Percentiles rank a stretch among this genome's conserved stretches.
Conservation (phyloP, 768 basidiomycete species). For the Tricholoma sp. region DNA sequence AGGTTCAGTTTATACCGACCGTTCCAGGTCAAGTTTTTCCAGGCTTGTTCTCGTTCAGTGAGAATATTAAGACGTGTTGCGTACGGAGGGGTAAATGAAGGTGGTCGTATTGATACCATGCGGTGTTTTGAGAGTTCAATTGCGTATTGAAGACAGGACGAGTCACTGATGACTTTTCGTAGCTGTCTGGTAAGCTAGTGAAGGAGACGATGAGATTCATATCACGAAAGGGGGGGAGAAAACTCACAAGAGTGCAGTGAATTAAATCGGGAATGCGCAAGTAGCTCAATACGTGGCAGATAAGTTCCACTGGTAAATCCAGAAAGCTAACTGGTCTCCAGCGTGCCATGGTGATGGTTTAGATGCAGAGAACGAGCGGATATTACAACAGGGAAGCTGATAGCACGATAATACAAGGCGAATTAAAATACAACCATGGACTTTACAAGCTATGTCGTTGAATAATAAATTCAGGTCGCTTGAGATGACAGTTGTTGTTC, state of each 20-base stretch:
- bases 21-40: slow-evolving; percentile 40
- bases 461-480: background rate
- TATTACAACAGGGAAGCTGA: background rate
- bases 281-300: slow-evolving; percentile 30
- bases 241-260: slow-evolving; percentile 25
- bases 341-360: background rate
- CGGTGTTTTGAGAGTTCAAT: slow-evolving; percentile 45
- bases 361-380: background rate
- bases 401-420: background rate
- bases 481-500: too few species aligned
- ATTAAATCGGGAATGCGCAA: slow-evolving; percentile 32
- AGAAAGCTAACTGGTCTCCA: slow-evolving; percentile 17
- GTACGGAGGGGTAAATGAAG: slow-evolving; percentile 26
- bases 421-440: background rate
- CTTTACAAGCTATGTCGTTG: background rate
- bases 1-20: slow-evolving; percentile 31
- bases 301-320: slow-evolving; percentile 33
- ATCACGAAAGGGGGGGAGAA: background rate
- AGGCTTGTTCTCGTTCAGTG: slow-evolving; percentile 39
- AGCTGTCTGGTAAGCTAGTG: slow-evolving; percentile 36
- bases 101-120: slow-evolving; percentile 34
- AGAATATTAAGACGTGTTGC: slow-evolving; percentile 37
- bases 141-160: slow-evolving; percentile 43
- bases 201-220: background rate
- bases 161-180: slow-evolving; percentile 31